Evolutionary conservation across 768 basidiomycete genomes (phyloP).

Genomic region (Psilocybe subaeruginosa): DNA sequence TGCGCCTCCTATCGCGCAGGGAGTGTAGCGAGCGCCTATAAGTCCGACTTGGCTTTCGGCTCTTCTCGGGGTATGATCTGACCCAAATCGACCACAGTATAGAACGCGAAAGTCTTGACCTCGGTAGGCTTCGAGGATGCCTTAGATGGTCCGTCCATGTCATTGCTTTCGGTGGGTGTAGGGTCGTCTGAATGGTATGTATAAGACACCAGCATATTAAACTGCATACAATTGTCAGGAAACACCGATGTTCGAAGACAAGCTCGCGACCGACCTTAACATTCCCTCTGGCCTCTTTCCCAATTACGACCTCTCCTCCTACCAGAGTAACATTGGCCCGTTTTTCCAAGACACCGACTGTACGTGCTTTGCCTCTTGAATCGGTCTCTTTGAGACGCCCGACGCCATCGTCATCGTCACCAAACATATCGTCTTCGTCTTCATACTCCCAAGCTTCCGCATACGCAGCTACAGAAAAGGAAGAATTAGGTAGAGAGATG

Average conservation of each 20-base stretch:
- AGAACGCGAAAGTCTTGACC: constrained; percentile 90
- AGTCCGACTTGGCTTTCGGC: constrained; percentile 26
- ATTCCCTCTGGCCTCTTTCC: constrained; percentile 74
- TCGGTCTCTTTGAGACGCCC: constrained; percentile 47
- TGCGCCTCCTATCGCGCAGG: background rate
- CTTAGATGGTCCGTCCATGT: constrained; percentile 43
- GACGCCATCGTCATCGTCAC: constrained; percentile 55
- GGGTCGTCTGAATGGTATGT: constrained; percentile 93
- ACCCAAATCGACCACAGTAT: constrained; percentile 82
- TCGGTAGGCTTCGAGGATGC: constrained; percentile 50
- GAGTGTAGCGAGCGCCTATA: constrained; percentile 8
- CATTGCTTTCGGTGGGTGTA: constrained; percentile 63
- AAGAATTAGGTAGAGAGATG: constrained; percentile 73
- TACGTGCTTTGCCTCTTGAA: constrained; percentile 52
- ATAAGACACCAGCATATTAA: constrained; percentile 92
- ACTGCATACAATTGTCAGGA: constrained; percentile 46
- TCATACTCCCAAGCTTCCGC: constrained; percentile 99
- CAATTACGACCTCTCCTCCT: constrained; percentile 86
- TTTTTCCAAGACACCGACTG: constrained; percentile 84
- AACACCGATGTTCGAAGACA: background rate
- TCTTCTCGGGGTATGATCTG: constrained; percentile 67
- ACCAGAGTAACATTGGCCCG: constrained; percentile 89
- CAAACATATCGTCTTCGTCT: constrained; percentile 92
- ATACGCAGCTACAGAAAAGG: constrained; percentile 86
- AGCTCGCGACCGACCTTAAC: constrained; percentile 59